Base-by-base conservation (phyloP, 768 basidiomycete genomes). In the Rhodotorula babjevae region DNA sequence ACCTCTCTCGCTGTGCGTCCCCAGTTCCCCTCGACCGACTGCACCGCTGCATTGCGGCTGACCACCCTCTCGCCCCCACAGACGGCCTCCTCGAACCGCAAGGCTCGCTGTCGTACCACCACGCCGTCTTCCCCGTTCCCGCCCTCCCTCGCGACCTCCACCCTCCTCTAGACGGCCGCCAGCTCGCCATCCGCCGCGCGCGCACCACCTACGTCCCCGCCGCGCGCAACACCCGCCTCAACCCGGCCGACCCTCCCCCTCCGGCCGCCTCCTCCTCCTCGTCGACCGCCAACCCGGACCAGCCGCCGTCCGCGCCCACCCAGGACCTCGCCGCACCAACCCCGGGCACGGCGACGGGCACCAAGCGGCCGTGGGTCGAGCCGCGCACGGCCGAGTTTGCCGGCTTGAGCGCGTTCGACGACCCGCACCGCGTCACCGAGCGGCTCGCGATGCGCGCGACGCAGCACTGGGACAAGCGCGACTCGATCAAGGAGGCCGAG, bases 71-170 rank as follows among this genome's bases (percentile, higher is more conserved):
- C 44, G 1, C 50, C 44, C 21, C 52, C 53, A n/a, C 57, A 67
- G 66, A 76, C 63, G 71, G 72, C 40, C 66, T 76, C 31, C 63
- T 73, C 59, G 62, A 70, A 25, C 63, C 71, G 3, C 53, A 61
- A 19, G 59, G 66, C 36, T 53, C 61, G 14, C 69, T 76, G 47
- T 76, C 75, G 21, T 76, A 76, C 67, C 69, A 72, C 60, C 75
- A 76, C 67, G 68, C 75, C 61, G 72, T 76, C 40, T 68, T 73
- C 57, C 75, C 75, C 62, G 68, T 70, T 49, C 75, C 75, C 0
- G 59, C 69, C 25, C 66, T 76, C 18, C 75, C 75, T n/a, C 42
- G 63, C 27, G 40, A 50, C 15, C 65, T 75, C 36, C 27, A 49
- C n/a, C 70, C 74, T 10, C 74, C 74, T 0, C 63, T 75, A 33